Percentiles rank a stretch among this genome's conserved stretches.
These are phyloP conservation scores for Termitomyces bulborhizus DNA, from an alignment of 768 basidiomycete genomes.

Conservation along the genomic window DNA sequence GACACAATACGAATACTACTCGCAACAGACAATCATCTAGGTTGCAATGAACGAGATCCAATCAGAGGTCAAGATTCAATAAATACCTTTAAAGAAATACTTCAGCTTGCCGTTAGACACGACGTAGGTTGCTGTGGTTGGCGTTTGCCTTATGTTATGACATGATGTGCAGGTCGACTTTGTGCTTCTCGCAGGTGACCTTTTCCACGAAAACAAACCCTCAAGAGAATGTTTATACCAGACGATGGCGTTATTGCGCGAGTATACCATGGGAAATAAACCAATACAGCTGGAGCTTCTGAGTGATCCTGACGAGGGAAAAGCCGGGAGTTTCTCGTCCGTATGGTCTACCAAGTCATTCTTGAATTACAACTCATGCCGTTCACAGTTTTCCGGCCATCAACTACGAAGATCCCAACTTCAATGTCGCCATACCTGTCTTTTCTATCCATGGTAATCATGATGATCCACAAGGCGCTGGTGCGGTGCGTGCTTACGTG, in stretches of 20 bases:
- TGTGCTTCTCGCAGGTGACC: conserved; percentile 88
- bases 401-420: conserved; percentile 95
- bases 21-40: conserved; percentile 95
- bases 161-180: conserved; percentile 73
- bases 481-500: conserved; percentile 50
- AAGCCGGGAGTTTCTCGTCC: conserved; percentile 78
- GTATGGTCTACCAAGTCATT: conserved; percentile 19
- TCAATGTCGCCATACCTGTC: conserved; percentile 93
- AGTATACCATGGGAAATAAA: conserved; percentile 84
- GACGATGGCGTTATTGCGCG: conserved; percentile 82
- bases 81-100: conserved; percentile 90
- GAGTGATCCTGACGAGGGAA: conserved; percentile 90
- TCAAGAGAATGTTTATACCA: conserved; percentile 86
- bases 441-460: conserved; percentile 99
- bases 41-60: conserved; percentile 91
- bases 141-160: conserved; percentile 6
- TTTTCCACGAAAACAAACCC: conserved; percentile 98
- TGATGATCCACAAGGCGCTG: conserved; percentile 97
- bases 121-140: conserved; percentile 45
- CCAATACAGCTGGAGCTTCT: conserved; percentile 88
- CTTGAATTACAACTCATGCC: background rate
- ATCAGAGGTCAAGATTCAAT: conserved; percentile 93
- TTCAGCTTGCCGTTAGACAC: conserved; percentile 84
- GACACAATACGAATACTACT: conserved; percentile 80
- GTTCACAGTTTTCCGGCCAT: conserved; percentile 80